Evolutionary conservation across 2,329 filamentous ascomycete genomes (phyloP).

Genomic region (Xylariaceae sp.): DNA sequence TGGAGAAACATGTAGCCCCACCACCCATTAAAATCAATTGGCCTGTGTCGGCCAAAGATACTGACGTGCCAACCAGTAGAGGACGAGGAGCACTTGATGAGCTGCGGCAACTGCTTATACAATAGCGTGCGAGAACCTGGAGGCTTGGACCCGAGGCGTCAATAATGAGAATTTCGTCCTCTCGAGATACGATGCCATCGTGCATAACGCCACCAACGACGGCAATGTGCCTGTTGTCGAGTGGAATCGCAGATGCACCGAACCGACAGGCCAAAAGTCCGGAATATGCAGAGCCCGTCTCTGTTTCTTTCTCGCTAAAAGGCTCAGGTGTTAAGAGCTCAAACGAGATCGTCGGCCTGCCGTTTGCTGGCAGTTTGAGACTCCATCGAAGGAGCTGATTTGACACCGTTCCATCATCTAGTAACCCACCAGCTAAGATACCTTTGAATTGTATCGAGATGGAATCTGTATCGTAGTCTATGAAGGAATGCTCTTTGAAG

Average conservation of each 20-base stretch:
- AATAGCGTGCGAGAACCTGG: conserved; percentile 34
- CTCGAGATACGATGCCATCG: conserved; percentile 48
- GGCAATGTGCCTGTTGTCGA: conserved; percentile 35
- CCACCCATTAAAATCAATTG: conserved; percentile 73
- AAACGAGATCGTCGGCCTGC: conserved; percentile 42
- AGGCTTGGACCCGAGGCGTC: conserved; percentile 40
- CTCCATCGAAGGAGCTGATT: conserved; percentile 70
- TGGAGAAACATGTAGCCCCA: conserved; percentile 87
- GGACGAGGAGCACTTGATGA: conserved; percentile 52
- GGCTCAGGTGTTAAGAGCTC: conserved; percentile 16
- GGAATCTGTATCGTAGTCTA: conserved; percentile 17
- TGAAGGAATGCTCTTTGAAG: conserved; percentile 34
- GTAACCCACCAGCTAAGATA: conserved; percentile 75
- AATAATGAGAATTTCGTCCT: conserved; percentile 59
- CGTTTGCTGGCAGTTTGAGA: conserved; percentile 41
- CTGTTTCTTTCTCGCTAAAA: background rate
- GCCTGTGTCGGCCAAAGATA: conserved; percentile 52
- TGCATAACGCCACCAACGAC: conserved; percentile 53
- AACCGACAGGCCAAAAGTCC: conserved; percentile 44
- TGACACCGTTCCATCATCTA: conserved; percentile 65
- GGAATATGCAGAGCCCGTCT: conserved; percentile 14
- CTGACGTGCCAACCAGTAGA: conserved; percentile 73
- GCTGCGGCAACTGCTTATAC: background rate
- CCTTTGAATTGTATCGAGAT: conserved; percentile 54
- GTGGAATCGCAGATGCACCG: conserved; percentile 47